Base-by-base conservation (phyloP, 148 eudicot species). In the Rhododendron griersonianum region DNA sequence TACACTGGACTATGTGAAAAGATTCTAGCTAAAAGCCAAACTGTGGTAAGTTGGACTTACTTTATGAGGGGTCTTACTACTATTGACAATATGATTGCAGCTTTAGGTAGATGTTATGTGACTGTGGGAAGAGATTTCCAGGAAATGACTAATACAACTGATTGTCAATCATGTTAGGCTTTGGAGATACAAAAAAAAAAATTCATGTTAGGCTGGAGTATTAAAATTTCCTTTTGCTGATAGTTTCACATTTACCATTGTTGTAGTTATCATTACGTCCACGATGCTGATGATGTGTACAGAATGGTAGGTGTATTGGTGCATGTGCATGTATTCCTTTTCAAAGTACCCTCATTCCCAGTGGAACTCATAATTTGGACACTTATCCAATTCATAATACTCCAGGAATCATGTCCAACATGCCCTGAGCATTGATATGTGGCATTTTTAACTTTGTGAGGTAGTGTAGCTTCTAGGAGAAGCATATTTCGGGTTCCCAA, bases 1-100 rank as follows among this genome's bases (percentile, higher is more conserved):
- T 97, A 95, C 90, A 94, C 96, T 55, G 99, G 99, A 87, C 67
- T 97, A 71, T 95, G 98, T 81, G 99, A 97, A 88, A 97, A 94
- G 91, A 89, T 97, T 86, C 91, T 97, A 75, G 92, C 94, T 67
- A 97, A 93, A 92, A 97, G 99, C 90, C 99, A 97, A 90, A 97
- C 98, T 88, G 90, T 97, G 96, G 99, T 97, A 93, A 85, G 99
- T 84, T 14, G 65, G 33, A 48, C 35, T 37, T 48, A 4, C 25
- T 83, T 78, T 15, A 63, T n/a, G 53, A 77, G 1, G 74, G 28
- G 65, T 78, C 39, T 28, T 85, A 78, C 18, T 59, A 59, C 37
- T 78, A 18, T 78, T 23, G 69, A 81, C 30, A 39, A 8, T 10
- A 9, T 82, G 71, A 83, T 50, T 83, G 28, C 47, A 23, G 25